Evolutionary conservation across 345 rosid genomes (phyloP).

Genomic region (Cardamine occulta): DNA sequence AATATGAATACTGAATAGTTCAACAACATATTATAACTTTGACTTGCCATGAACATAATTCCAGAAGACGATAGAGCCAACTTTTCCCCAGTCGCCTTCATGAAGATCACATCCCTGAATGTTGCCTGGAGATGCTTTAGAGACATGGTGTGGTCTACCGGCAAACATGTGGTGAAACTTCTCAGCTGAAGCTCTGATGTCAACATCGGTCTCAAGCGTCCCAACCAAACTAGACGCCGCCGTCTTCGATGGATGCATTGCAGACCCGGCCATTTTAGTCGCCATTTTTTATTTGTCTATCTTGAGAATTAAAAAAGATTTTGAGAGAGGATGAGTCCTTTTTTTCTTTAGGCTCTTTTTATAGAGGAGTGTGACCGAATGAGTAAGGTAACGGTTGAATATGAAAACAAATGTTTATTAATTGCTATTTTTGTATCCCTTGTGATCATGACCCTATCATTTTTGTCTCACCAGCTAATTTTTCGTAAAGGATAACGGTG

Average conservation of each 20-base stretch:
- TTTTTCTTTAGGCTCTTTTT: conserved; percentile 23
- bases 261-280: conserved; percentile 24
- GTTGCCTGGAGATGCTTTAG: conserved; percentile 34
- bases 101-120: conserved; percentile 41
- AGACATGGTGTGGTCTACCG: conserved; percentile 46
- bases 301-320: neutral
- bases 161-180: conserved; percentile 47
- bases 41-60: conserved; percentile 45
- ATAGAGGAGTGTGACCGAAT: neutral
- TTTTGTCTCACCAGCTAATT: conserved; percentile 21
- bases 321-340: conserved; percentile 2
- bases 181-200: conserved; percentile 23
- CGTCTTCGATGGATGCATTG: neutral
- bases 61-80: conserved; percentile 47
- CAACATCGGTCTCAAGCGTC: conserved; percentile 21
- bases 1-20: neutral
- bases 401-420: conserved; percentile 14
- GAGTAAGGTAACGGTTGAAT: conserved; percentile 20
- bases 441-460: conserved; percentile 14
- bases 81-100: conserved; percentile 50
- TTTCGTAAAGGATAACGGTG: conserved; percentile 5
- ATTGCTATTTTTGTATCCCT: conserved; percentile 19
- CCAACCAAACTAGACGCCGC: conserved; percentile 6
- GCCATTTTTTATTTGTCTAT: conserved; percentile 13
- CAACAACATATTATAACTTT: neutral